These are phyloP conservation scores for Lagenidium giganteum DNA, from an alignment of 352 stramenopile genomes.

Conservation along the genomic window DNA sequence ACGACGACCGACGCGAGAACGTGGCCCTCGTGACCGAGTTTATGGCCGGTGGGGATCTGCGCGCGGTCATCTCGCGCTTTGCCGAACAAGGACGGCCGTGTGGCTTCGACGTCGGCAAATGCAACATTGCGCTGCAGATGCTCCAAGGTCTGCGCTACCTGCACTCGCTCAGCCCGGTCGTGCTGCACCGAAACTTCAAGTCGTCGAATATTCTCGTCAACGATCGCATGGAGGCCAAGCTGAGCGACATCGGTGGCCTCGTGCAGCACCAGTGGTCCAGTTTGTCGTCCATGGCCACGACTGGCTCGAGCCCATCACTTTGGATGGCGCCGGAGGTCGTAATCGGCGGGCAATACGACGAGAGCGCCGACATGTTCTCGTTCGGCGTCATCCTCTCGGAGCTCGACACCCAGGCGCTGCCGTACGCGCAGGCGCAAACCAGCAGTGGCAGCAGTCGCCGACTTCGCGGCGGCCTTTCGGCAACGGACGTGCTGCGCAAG, in stretches of 20 bases:
- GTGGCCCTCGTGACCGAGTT: conserved; percentile 22
- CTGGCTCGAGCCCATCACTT: background rate
- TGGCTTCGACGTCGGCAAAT: conserved; percentile 28
- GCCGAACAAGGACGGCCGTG: conserved; percentile 5
- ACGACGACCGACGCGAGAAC: conserved; percentile 22
- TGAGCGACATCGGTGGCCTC: too few species aligned
- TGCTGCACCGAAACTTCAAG: conserved; percentile 16
- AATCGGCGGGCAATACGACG: conserved; percentile 18
- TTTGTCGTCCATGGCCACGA: conserved; percentile 17
- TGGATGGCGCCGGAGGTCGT: conserved; percentile 14
- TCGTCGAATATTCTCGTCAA: conserved; percentile 25
- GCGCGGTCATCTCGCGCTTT: background rate
- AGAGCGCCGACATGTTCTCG: conserved; percentile 12
- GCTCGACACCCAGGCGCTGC: conserved; percentile 19
- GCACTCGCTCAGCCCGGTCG: conserved; percentile 20
- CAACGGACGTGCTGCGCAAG: background rate
- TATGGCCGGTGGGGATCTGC: conserved; percentile 14
- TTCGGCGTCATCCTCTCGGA: conserved; percentile 29
- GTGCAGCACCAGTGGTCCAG: too few species aligned
- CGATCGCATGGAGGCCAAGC: too few species aligned
- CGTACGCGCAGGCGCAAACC: conserved; percentile 7
- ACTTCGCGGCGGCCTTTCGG: background rate
- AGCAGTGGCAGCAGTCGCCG: conserved; percentile 2
- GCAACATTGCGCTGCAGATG: conserved; percentile 29
- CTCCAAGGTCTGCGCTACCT: conserved; percentile 32